Evolutionary conservation across 805 yeast species (phyloP), one percentile per base, ranked within the genome.

Genomic region (Pichia scutulata): DNA sequence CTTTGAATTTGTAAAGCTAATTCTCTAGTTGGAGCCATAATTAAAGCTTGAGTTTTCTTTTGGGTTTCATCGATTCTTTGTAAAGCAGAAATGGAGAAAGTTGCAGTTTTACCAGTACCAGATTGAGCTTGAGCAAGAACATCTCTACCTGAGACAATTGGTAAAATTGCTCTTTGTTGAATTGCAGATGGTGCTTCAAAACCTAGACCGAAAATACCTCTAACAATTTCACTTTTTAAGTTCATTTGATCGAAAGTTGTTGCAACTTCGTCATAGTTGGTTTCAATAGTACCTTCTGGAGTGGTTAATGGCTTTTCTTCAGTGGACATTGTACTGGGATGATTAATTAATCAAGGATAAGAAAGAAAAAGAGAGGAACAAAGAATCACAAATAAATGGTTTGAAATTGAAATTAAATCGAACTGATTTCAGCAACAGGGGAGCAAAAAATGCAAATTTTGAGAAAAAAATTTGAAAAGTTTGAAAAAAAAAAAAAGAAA

Each of bases 71-170:
- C 96, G 49, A 93, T 78, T 56, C 80, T 86, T 71, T 93, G 95
- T 57, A 93, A 74, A 76, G 89, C 86, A 24, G 96, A 92, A 58
- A 93, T 92, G 56, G 97, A 79, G 76, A 93, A 93, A 44, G 99
- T 93, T 57, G 98, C 99, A 26, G 99, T 93, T 75, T 93, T 93
- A 72, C 99, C 99, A 46, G 99, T 93, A 72, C 99, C 99, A 37
- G 97, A 89, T 73, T 93, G 99, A 52, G 99, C 98, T 74, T 93
- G 99, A 54, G 99, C 99, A 56, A 93, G 81, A 49, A 90, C 95
- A 70, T 93, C 99, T 70, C 89, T 83, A 51, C 97, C 97, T 65
- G 82, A 84, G 62, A 89, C 85, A 70, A 93, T 90, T 69, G 95
- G 99, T 72, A 86, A 75, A 61, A 93, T 93, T 56, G 98, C 99